Conservation (phyloP, 2,329 filamentous ascomycete genomes). For the Sclerotinia borealis region DNA sequence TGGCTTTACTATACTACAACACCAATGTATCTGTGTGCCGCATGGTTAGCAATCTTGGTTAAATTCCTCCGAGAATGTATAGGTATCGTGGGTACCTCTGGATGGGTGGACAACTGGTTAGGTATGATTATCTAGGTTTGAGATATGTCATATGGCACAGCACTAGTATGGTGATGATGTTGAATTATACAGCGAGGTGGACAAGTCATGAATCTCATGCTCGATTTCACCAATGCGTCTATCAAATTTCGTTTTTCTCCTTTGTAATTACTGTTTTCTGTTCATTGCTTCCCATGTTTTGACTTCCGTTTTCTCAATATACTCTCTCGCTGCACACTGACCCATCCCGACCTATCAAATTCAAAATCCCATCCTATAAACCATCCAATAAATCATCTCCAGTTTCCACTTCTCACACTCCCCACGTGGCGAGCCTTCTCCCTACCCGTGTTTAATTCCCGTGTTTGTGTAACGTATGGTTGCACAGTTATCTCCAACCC, state of each 20-base stretch:
- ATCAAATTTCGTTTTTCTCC: not conserved
- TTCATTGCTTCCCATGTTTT: not conserved
- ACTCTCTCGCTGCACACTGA: not conserved
- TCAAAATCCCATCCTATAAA: not conserved
- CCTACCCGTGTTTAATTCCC: not conserved
- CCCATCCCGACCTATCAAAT: not conserved
- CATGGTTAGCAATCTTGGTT: constrained; percentile 7
- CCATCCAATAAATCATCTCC: not conserved
- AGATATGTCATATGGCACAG: constrained; percentile 5
- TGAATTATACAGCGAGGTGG: not conserved
- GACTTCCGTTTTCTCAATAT: not conserved
- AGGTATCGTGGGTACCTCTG: constrained; percentile 2
- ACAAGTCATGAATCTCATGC: not conserved
- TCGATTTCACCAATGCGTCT: not conserved
- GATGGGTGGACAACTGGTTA: not conserved
- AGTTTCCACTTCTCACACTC: too few relatives aligned
- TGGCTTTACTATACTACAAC: not conserved
- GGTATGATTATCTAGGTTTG: not conserved
- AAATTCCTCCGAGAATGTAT: constrained; percentile 3
- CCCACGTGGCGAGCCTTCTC: not conserved
- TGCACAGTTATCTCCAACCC: not conserved
- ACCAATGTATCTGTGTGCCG: not conserved
- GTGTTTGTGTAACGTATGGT: not conserved
- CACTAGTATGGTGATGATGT: not conserved
- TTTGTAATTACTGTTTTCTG: not conserved